A percentile compares a stretch with the other conserved stretches of the same genome.
Conservation (phyloP, 257 asterid species). For the Phtheirospermum japonicum region DNA sequence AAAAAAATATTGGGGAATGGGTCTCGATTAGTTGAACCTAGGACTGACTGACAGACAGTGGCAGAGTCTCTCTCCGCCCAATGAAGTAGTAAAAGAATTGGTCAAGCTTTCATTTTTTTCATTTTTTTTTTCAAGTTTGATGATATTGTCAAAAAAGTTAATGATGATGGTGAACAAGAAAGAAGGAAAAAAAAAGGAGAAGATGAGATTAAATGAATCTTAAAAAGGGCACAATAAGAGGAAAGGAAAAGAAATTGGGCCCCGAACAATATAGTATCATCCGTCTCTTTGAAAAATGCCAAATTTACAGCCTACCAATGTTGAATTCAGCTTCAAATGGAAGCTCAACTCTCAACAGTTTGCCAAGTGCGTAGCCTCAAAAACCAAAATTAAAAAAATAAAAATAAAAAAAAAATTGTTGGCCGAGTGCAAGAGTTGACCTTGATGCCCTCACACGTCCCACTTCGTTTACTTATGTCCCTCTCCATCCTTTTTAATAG, state of each 20-base stretch:
- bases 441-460: conserved; percentile 15
- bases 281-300: conserved; percentile 26
- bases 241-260: conserved; percentile 14
- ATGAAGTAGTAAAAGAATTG: conserved; percentile 11
- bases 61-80: conserved; percentile 16
- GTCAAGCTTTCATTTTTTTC: conserved; percentile 1
- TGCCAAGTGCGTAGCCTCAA: not conserved
- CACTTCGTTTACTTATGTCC: not conserved
- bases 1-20: no score
- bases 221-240: conserved; percentile 23
- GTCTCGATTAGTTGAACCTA: not conserved
- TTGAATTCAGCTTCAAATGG: conserved; percentile 26
- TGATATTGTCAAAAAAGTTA: conserved; percentile 11
- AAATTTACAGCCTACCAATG: conserved; percentile 35
- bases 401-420: not conserved
- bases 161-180: conserved; percentile 24
- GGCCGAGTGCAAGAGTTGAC: conserved; percentile 34
- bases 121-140: no score
- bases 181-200: conserved; percentile 12
- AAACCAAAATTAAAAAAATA: no score
- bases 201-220: not conserved
- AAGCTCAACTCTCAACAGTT: not conserved
- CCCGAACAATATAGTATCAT: not conserved
- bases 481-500: not conserved
- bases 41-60: conserved; percentile 3